phyloP scores from a whole-genome alignment of 2,329 filamentous ascomycete species.

The Diplodia intermedia region DNA sequence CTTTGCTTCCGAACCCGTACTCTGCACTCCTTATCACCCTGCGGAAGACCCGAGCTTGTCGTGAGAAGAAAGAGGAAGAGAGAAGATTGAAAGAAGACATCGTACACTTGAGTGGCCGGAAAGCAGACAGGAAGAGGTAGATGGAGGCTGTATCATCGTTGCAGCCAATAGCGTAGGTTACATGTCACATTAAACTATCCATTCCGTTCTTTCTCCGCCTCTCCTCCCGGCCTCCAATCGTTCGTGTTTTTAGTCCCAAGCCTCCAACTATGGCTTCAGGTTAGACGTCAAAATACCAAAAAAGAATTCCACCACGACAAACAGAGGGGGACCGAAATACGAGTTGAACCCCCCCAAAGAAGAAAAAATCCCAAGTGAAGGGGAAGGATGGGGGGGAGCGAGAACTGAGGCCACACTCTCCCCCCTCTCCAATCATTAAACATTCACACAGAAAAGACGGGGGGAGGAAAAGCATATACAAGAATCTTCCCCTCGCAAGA shows the following conservation, averaged over 20 bases:
- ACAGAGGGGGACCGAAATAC: background rate
- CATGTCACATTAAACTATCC: background rate
- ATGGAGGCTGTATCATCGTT: too few relatives aligned
- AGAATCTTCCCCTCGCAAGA: background rate
- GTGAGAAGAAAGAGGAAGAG: too few relatives aligned
- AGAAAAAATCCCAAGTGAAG: too few relatives aligned
- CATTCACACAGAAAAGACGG: constrained; percentile 3
- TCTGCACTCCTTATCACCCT: too few relatives aligned
- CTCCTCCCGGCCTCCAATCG: background rate
- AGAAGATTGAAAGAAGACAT: too few relatives aligned
- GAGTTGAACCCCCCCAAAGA: background rate
- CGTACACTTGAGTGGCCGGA: too few relatives aligned
- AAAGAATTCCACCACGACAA: background rate
- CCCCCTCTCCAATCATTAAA: constrained; percentile 16
- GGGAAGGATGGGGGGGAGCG: too few relatives aligned
- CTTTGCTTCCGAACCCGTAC: too few relatives aligned
- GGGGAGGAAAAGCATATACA: background rate
- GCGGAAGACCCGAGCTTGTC: too few relatives aligned
- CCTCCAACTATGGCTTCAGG: background rate
- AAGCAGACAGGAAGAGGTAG: too few relatives aligned
- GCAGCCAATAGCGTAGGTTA: too few relatives aligned
- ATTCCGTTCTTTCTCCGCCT: background rate
- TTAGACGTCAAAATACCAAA: background rate
- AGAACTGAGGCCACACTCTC: too few relatives aligned
- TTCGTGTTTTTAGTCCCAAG: background rate